Evolutionary conservation across 495 filamentous ascomycete species (phyloP).

Genomic region (Aspergillus affinis): DNA sequence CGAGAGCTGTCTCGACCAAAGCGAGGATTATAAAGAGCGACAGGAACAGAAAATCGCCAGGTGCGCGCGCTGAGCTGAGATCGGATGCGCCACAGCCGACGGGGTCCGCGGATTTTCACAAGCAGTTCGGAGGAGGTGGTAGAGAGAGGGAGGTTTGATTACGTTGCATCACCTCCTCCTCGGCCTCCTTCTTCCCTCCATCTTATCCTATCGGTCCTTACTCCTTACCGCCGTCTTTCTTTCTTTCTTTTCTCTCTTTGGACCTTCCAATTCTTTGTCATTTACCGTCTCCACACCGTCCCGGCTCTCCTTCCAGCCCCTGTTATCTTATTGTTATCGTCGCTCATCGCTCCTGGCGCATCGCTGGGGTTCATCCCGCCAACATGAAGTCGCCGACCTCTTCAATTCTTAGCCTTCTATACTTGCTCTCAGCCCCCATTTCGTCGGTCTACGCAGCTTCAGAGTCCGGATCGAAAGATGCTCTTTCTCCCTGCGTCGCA

Average conservation of each 20-base stretch:
- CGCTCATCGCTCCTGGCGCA: constrained; percentile 3
- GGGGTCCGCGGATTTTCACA: not conserved
- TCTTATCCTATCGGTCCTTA: not conserved
- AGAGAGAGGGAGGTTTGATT: not conserved
- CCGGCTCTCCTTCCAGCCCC: not conserved
- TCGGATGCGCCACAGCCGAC: not conserved
- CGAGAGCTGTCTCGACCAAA: not conserved
- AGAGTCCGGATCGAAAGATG: constrained; percentile 29
- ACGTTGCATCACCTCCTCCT: not conserved
- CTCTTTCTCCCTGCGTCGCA: constrained; percentile 67
- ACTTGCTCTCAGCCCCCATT: constrained; percentile 21
- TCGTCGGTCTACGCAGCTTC: constrained; percentile 23
- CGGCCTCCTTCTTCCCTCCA: not conserved
- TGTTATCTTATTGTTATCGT: constrained; percentile 1
- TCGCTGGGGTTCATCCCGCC: not conserved
- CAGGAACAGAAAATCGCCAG: not conserved
- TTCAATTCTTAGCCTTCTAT: constrained; percentile 16
- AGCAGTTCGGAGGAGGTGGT: too few relatives aligned
- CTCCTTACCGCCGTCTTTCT: constrained; percentile 3
- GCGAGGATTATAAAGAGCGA: not conserved
- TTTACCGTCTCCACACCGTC: constrained; percentile 4
- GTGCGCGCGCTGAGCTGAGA: not conserved
- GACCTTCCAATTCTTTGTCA: constrained; percentile 20
- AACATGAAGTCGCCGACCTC: constrained; percentile 24
- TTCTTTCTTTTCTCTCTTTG: constrained; percentile 25